Evolutionary conservation across 2,329 filamentous ascomycete species (phyloP).

Genomic region (Colletotrichum limetticola): DNA sequence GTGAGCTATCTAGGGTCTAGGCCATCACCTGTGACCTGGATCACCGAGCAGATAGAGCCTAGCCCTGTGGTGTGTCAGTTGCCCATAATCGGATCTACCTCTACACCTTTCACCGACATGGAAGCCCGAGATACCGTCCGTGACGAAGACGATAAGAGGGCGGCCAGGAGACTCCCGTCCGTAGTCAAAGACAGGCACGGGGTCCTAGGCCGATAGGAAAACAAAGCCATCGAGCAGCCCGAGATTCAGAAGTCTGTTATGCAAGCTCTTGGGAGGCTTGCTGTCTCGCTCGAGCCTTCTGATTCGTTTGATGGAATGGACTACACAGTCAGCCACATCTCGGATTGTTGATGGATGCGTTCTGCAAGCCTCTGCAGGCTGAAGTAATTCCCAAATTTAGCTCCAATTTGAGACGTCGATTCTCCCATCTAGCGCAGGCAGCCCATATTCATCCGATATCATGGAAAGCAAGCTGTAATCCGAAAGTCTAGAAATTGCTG

Average conservation of each 20-base stretch:
- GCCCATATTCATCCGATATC: constrained; percentile 13
- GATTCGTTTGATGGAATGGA: background rate
- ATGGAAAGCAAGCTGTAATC: constrained; percentile 5
- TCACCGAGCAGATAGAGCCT: background rate
- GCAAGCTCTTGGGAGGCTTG: background rate
- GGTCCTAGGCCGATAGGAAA: background rate
- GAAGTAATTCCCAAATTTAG: constrained; percentile 8
- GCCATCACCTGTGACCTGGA: constrained; percentile 1
- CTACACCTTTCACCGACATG: constrained; percentile 13
- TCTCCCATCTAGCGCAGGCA: background rate
- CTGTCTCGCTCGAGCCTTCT: background rate
- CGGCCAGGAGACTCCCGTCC: background rate
- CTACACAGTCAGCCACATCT: constrained; percentile 8
- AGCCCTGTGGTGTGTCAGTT: constrained; percentile 7
- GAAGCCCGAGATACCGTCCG: constrained; percentile 12
- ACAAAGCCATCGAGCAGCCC: background rate
- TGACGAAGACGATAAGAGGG: background rate
- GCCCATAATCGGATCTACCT: background rate
- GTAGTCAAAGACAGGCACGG: constrained; percentile 5
- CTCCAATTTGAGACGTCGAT: background rate
- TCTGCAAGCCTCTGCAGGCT: background rate
- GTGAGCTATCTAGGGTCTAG: background rate
- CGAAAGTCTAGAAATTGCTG: background rate
- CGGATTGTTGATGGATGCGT: constrained; percentile 9
- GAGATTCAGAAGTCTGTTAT: background rate